Conservation (phyloP, 1,284 basidiomycete species). For the Cutaneotrichosporon dermatis region DNA sequence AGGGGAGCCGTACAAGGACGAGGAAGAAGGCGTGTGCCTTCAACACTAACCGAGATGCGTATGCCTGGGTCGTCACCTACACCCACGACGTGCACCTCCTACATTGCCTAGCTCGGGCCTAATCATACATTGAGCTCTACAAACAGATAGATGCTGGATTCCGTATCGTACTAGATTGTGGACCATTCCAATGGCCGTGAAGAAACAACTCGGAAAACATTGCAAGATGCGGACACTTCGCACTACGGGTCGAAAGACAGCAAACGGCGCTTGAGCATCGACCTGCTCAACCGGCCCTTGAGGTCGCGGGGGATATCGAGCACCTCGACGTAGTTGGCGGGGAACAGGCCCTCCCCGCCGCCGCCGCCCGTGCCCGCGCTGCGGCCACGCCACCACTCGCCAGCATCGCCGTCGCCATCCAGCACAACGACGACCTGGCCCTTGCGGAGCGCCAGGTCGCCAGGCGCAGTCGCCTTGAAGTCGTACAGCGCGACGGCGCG, state of each 20-base stretch:
- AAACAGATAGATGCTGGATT: too few relatives aligned
- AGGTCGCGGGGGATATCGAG: constrained; percentile 37
- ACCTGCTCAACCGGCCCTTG: constrained; percentile 1
- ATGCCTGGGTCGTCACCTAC: too few relatives aligned
- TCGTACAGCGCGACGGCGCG: constrained; percentile 75
- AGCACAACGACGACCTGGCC: constrained; percentile 74
- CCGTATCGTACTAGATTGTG: too few relatives aligned
- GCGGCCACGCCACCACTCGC: constrained; percentile 65
- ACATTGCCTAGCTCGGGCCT: too few relatives aligned
- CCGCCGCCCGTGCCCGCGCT: constrained; percentile 56
- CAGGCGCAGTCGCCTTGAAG: constrained; percentile 68
- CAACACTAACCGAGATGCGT: too few relatives aligned
- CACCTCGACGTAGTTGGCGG: constrained; percentile 58
- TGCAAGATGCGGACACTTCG: too few relatives aligned
- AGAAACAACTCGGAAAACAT: too few relatives aligned
- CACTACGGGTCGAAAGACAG: background rate
- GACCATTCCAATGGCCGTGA: too few relatives aligned
- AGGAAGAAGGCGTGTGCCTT: too few relatives aligned
- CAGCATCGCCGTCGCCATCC: constrained; percentile 66
- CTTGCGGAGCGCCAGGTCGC: constrained; percentile 78
- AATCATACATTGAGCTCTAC: too few relatives aligned
- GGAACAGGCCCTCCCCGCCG: constrained; percentile 57
- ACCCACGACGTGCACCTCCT: too few relatives aligned
- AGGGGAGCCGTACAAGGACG: too few relatives aligned
- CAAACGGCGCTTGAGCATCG: background rate